Percentiles rank a stretch among this genome's conserved stretches.
phyloP scores from a whole-genome alignment of 1,284 basidiomycete species.

The Ganoderma lucidum region DNA sequence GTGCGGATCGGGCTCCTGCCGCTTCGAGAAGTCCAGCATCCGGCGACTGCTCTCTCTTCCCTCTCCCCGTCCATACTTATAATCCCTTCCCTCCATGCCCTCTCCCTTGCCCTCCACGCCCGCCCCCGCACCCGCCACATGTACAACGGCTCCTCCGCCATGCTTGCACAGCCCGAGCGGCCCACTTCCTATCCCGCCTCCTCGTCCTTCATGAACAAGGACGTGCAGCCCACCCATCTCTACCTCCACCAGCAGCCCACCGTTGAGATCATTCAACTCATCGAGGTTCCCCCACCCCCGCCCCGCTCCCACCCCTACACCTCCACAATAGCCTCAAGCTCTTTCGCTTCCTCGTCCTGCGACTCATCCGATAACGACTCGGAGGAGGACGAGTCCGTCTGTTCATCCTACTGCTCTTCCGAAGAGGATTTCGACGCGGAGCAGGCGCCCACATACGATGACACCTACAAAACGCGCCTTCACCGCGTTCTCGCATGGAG shows the following conservation, averaged over 20 bases:
- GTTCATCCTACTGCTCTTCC: slow-evolving; percentile 76
- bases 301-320: slow-evolving; percentile 51
- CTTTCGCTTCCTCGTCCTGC: slow-evolving; percentile 50
- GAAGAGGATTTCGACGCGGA: slow-evolving; percentile 43
- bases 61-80: slow-evolving; percentile 33
- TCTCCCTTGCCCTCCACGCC: slow-evolving; percentile 22
- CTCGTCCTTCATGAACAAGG: slow-evolving; percentile 44
- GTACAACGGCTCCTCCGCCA: slow-evolving; percentile 34
- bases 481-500: slow-evolving; percentile 72
- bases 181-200: slow-evolving; percentile 42
- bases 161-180: slow-evolving; percentile 34
- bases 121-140: slow-evolving; percentile 22
- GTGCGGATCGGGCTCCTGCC: slow-evolving; percentile 35
- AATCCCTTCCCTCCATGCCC: slow-evolving; percentile 29
- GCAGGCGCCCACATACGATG: slow-evolving; percentile 48
- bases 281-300: slow-evolving; percentile 68
- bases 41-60: slow-evolving; percentile 16
- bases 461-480: slow-evolving; percentile 58
- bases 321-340: slow-evolving; percentile 39
- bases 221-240: slow-evolving; percentile 49
- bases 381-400: slow-evolving; percentile 52
- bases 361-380: slow-evolving; percentile 46
- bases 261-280: slow-evolving; percentile 76
- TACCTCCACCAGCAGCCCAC: slow-evolving; percentile 61
- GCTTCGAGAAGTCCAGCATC: slow-evolving; percentile 29